Evolutionary conservation across 148 eudicot genomes (phyloP).

Genomic region (Talinum fruticosum): DNA sequence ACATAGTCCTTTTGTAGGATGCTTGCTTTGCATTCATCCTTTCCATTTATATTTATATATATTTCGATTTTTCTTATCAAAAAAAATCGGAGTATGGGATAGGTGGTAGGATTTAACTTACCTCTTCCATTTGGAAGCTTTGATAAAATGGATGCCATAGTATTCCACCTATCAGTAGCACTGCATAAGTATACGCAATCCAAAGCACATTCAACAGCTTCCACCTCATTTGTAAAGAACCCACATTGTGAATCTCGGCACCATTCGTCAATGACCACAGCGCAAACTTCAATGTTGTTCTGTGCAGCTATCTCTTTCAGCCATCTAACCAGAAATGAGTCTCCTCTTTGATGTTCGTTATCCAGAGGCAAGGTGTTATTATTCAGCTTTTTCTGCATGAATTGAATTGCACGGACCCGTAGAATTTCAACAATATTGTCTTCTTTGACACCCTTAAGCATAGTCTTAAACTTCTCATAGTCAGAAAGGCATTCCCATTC

Average conservation of each 20-base stretch:
- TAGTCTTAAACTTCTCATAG: constrained; percentile 82
- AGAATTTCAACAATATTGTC: constrained; percentile 61
- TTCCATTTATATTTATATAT: too few species aligned
- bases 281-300: constrained; percentile 65
- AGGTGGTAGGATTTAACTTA: constrained; percentile 29
- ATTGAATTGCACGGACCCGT: constrained; percentile 67
- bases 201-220: constrained; percentile 74
- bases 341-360: constrained; percentile 33
- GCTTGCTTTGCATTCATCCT: too few species aligned
- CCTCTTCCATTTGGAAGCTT: constrained; percentile 67
- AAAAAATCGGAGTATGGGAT: too few species aligned
- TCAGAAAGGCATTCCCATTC: constrained; percentile 80
- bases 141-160: constrained; percentile 76
- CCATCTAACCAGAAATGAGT: constrained; percentile 83
- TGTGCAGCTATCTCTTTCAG: constrained; percentile 72
- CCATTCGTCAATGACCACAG: constrained; percentile 76
- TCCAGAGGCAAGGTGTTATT: constrained; percentile 19
- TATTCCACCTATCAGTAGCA: constrained; percentile 79
- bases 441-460: constrained; percentile 66
- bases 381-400: constrained; percentile 55
- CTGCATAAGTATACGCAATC: constrained; percentile 73
- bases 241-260: constrained; percentile 43
- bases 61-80: too few species aligned
- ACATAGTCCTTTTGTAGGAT: too few species aligned
- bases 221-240: constrained; percentile 60